Evolutionary conservation across 441 rosid species (phyloP), one percentile per base, ranked within the genome.

Genomic region (Aquilaria agallochum): DNA sequence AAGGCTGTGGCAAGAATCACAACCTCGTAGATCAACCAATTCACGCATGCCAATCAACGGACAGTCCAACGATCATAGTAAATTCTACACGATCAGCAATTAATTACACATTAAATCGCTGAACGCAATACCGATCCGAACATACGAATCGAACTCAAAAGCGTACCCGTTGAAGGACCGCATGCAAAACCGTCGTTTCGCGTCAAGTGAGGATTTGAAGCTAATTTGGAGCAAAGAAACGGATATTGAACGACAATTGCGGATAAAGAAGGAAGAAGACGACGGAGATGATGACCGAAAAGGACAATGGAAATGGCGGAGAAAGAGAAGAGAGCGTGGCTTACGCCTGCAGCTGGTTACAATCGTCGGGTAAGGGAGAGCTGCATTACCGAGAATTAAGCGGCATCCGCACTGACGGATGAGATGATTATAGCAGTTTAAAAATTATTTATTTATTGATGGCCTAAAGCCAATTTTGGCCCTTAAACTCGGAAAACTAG

Each of bases 351-450:
- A 40, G 69, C 59, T 50, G 55, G 66, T 54, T 71, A 62, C 64
- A 71, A 52, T 59, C 60, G 10, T 60, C 63, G 68, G 68, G 69
- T 56, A 60, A 11, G 65, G 69, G 77, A 76, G 74, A 70, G 70
- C 70, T 50, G 71, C 81, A 73, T 69, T 65, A 66, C 78, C 81
- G 86, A 74, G 52, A 77, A 77, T 74, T 75, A 70, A 73, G 83
- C 85, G 70, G 72, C 81, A 78, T 67, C 67, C 55, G 50, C 68
- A 55, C 59, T 56, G 40, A n/a, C 32, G 45, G 45, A 53, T 50
- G 61, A 60, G 44, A 56, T 50, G 50, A 62, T 42, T 11, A 9
- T n/a, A 48, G 34, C 45, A 40, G 45, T 40, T 40, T 31, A 42
- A 54, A 20, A 20, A 20, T 20, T 20, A 20, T 20, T 20, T 20